Base-by-base conservation (phyloP, 306 rosid species). In the Rubus idaeus region DNA sequence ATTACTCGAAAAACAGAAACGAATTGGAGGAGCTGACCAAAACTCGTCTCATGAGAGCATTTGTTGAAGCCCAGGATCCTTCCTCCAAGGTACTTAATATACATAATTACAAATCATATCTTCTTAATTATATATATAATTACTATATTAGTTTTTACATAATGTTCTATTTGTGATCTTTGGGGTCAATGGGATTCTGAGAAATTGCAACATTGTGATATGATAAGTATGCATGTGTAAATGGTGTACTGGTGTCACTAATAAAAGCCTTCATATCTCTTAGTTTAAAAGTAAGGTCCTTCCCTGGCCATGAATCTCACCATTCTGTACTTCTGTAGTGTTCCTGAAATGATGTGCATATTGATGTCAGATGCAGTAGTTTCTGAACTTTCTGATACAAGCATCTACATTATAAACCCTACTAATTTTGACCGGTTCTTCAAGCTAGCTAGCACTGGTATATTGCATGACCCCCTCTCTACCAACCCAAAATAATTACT, bases 31-130 rank as follows among this genome's bases (percentile, higher is more conserved):
- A 74, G 74, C 64, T 46, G 30, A 40, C 55, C 63, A 80, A 68
- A 74, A 58, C 10, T 58, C 71, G 49, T 16, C 65, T 80, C 0
- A 74, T 80, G 79, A 74, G 83, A 80, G 75, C 47, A 39, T 39
- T 58, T 58, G 79, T 75, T 20, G 79, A 80, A 68, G 41, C 21
- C 10, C 75, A 75, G 69, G 79, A 80, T 57, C 79, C 83, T 53
- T 80, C 79, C 57, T 68, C 79, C 75, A 68, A 80, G 75, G 83
- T 74, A 64, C 23, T 39, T 7, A 35, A 8, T 45, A 8, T 45
- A 62, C 42, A 30, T 40, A 5, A 64, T 64, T 5, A 17, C 47
- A 37, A 14, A 64, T 37, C 23, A 64, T 37, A 64, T 39, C 47
- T 64, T 64, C 47, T 64, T 39, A 7, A 17, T 64, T 40, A 39